Conservation (phyloP, 2,329 filamentous ascomycete species). For the Aspergillus novoparasiticus region DNA sequence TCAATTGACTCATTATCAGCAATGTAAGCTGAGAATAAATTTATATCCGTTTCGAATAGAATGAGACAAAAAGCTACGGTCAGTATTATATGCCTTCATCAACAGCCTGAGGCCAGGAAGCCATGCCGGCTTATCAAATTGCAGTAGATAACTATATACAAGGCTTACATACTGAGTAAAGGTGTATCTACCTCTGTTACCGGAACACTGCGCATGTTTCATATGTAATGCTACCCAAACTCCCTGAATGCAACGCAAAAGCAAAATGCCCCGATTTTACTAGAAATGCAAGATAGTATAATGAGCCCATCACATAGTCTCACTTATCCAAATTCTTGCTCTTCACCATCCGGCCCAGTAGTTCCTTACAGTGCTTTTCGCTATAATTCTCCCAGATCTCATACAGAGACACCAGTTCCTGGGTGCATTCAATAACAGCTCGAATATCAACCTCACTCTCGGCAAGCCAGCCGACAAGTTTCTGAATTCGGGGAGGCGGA, state of each 20-base stretch:
- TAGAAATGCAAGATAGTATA: background rate
- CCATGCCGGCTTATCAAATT: background rate
- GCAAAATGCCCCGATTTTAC: background rate
- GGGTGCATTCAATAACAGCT: constrained; percentile 82
- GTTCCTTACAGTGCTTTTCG: constrained; percentile 66
- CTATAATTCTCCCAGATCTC: constrained; percentile 70
- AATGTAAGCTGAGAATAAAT: background rate
- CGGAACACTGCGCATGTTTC: background rate
- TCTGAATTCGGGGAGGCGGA: constrained; percentile 53
- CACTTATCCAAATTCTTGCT: constrained; percentile 60
- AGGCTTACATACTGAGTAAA: too few relatives aligned
- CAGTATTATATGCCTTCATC: background rate
- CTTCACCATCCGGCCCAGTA: constrained; percentile 64
- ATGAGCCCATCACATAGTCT: constrained; percentile 16
- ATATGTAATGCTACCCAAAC: background rate
- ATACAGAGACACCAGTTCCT: constrained; percentile 89
- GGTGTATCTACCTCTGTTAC: background rate
- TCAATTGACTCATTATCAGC: background rate
- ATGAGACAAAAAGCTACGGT: background rate
- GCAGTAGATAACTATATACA: background rate
- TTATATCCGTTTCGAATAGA: background rate
- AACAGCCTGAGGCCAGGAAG: background rate
- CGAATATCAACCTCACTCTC: constrained; percentile 85
- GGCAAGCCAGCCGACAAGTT: constrained; percentile 78
- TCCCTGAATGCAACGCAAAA: background rate